Evolutionary conservation across 345 rosid species (phyloP), one percentile per base, ranked within the genome.

Genomic region (Cardamine resedifolia): DNA sequence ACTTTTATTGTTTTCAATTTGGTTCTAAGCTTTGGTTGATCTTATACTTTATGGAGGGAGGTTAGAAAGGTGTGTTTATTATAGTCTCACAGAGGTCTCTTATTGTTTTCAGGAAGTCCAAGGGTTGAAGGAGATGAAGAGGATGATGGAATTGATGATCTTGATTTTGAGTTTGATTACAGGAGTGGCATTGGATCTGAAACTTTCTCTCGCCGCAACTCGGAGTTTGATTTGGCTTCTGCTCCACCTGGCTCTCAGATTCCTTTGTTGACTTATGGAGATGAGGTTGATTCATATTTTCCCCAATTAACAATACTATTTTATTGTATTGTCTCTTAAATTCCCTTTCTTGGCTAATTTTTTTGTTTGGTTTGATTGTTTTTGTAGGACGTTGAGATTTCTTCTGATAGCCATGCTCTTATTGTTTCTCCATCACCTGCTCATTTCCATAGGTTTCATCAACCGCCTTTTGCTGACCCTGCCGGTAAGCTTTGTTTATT

Each of bases 121-220:
- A 85, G 97, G 58, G 91, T 91, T 53, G 86, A 76, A 6, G 97
- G 97, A 9, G 97, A 91, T 58, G 92, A 91, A n/a, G 97, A 91
- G 44, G 92, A 91, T 70, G 95, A 87, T 47, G 97, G 70, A 48
- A 71, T 78, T n/a, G 97, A 90, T 79, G 97, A 90, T 77, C 57
- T 90, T 79, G 95, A 90, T 64, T 82, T 85, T n/a, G 95, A 88
- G 85, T 82, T 88, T 75, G 81, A 79, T 71, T 55, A 58, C 6
- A 70, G 20, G 18, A 64, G 58, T 70, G 77, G 80, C 4, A 1
- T 71, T 49, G 88, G 78, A 58, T 82, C 84, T 44, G 84, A 81
- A 45, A 84, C 79, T 16, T 66, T 87, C 63, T 63, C 89, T 65
- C 85, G 75, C 53, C 82, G 82, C 47, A 85, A 85, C 78, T 43